These are phyloP conservation scores for Blechomonas ayalai DNA, from an alignment of 208 protist species.

Conservation along the genomic window DNA sequence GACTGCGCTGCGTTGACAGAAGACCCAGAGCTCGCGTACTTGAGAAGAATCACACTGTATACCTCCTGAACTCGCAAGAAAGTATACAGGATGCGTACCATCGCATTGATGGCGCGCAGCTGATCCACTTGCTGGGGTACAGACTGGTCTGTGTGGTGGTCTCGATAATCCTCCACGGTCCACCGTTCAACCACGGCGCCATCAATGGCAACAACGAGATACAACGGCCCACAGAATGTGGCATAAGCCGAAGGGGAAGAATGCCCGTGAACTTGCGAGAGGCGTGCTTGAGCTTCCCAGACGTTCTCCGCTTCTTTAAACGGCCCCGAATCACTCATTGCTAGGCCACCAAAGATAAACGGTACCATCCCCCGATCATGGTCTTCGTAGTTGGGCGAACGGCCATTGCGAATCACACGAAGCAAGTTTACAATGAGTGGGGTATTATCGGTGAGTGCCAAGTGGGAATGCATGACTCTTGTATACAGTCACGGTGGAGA, in stretches of 20 bases:
- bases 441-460: conserved; percentile 22
- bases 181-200: conserved; percentile 28
- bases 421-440: conserved; percentile 38
- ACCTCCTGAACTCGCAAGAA: conserved; percentile 29
- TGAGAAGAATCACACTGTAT: conserved; percentile 24
- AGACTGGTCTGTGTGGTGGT: conserved; percentile 25
- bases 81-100: conserved; percentile 32
- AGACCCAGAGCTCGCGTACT: neutral
- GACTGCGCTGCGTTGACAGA: neutral
- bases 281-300: conserved; percentile 13
- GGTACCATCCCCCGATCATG: conserved; percentile 12
- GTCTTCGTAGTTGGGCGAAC: conserved; percentile 12
- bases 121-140: conserved; percentile 24
- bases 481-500: no score
- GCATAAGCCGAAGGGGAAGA: neutral
- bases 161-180: conserved; percentile 38
- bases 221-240: conserved; percentile 15
- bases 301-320: conserved; percentile 25
- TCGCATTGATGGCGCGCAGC: conserved; percentile 26
- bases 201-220: conserved; percentile 29
- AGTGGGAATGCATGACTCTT: no score
- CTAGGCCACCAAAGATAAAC: conserved; percentile 35
- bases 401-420: conserved; percentile 30
- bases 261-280: neutral
- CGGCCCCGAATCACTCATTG: conserved; percentile 23